Base-by-base conservation (phyloP, 352 stramenopile genomes). In the Saprolegnia diclina region DNA sequence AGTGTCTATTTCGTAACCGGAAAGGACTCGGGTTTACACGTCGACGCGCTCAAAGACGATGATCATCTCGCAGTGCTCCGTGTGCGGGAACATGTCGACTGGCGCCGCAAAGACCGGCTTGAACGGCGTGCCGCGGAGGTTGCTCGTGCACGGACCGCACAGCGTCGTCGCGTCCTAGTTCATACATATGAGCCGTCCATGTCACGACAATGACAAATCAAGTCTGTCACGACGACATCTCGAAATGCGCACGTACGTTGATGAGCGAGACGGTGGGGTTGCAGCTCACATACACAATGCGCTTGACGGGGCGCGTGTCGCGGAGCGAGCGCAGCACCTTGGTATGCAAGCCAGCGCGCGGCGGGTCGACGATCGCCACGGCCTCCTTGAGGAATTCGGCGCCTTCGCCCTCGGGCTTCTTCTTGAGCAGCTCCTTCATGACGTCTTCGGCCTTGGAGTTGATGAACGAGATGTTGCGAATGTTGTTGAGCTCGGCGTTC, bases 41-140 rank as follows among this genome's bases (percentile, higher is more conserved):
- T 44, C 42, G 71, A 73, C 19, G 11, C 90, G 87, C 67, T 99
- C 97, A 74, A 99, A 99, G 9, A 98, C 91, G 73, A 99, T 97
- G 46, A 99, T 94, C 85, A 99, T 96, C 80, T 99, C 97, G 76
- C 93, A 99, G 82, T 99, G 97, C 35, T 84, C 82, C 18, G 96
- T 99, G 73, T 98, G 90, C 0, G 97, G 97, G 77, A 99, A 99
- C 92, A 99, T 98, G 78, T 99, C 97, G 38, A 99, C 96, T 1
- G 97, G 96, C 46, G 95, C 91, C 9, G 93, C 91, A 65, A 92
- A 82, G 37, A 97, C 91, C 18, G 91, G 88, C 53, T 87, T 77
- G 75, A 99, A 99, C 1, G 96, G 81, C 24, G 85, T 73, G 42
- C 96, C 96, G 32, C 80, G 80, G 54, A 97, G 85, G 38, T 91